Percentiles rank a stretch among this genome's conserved stretches.
These are phyloP conservation scores for Dothideomycetes sp. DNA, from an alignment of 2,329 filamentous ascomycete genomes.

Conservation along the genomic window DNA sequence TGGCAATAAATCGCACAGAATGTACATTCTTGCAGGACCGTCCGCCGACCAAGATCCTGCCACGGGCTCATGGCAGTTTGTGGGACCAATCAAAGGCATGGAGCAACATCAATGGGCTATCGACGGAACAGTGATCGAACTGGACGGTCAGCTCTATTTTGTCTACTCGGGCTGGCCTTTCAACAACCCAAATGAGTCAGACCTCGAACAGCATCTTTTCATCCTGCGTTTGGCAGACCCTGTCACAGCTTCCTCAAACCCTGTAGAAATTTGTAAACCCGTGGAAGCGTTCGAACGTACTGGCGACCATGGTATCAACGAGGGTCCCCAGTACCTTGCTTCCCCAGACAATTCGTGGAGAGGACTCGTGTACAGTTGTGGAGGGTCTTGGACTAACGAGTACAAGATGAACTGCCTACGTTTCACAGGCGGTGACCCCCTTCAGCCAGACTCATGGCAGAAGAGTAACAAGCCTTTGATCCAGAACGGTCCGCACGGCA, in stretches of 20 bases:
- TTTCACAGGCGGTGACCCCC: constrained; percentile 33
- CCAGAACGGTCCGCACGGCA: constrained; percentile 27
- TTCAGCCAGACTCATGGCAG: constrained; percentile 29
- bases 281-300: constrained; percentile 33
- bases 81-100: constrained; percentile 33
- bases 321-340: constrained; percentile 33
- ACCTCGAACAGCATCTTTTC: constrained; percentile 36
- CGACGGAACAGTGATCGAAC: constrained; percentile 37
- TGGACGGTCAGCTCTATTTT: constrained; percentile 32
- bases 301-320: constrained; percentile 36
- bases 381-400: constrained; percentile 38
- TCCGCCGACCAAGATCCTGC: constrained; percentile 23
- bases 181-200: constrained; percentile 23
- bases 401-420: constrained; percentile 41
- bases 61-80: constrained; percentile 31
- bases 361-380: constrained; percentile 39
- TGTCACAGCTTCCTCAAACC: constrained; percentile 26
- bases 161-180: constrained; percentile 40
- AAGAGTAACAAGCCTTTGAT: constrained; percentile 34
- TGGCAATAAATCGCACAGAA: constrained; percentile 38
- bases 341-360: constrained; percentile 30
- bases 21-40: constrained; percentile 38
- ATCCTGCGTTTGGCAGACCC: constrained; percentile 33
- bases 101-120: constrained; percentile 39
- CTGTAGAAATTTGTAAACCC: constrained; percentile 33